A percentile compares a stretch with the other conserved stretches of the same genome.
Conservation (phyloP, 2,329 filamentous ascomycete species). For the Cytospora mali region DNA sequence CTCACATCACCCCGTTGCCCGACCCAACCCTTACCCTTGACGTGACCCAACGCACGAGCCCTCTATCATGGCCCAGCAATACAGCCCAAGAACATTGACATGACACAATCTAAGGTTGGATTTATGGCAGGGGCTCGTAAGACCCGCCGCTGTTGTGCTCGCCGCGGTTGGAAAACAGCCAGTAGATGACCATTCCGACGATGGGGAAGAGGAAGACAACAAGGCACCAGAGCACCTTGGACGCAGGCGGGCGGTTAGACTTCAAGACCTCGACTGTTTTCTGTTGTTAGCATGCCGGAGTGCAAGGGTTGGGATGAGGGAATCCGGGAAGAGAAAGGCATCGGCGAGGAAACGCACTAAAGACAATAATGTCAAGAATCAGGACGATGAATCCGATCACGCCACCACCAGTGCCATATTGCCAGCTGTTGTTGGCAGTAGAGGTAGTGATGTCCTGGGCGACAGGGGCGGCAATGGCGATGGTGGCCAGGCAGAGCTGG, state of each 20-base stretch:
- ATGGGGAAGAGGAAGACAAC: slow-evolving; percentile 68
- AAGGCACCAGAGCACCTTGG: slow-evolving; percentile 65
- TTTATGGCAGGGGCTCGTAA: slow-evolving; percentile 54
- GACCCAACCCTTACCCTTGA: background rate
- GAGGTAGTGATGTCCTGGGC: slow-evolving; percentile 42
- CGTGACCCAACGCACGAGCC: background rate
- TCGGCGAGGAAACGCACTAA: slow-evolving; percentile 50
- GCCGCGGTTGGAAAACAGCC: slow-evolving; percentile 63
- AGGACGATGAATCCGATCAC: slow-evolving; percentile 63
- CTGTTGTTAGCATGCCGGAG: slow-evolving; percentile 4
- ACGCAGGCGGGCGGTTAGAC: slow-evolving; percentile 58
- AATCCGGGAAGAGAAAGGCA: slow-evolving; percentile 1
- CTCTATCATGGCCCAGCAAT: background rate
- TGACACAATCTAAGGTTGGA: too few species aligned
- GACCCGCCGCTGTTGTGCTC: slow-evolving; percentile 54
- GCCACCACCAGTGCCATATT: slow-evolving; percentile 64
- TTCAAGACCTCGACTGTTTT: slow-evolving; percentile 63
- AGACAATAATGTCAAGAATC: slow-evolving; percentile 64
- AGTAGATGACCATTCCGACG: slow-evolving; percentile 64
- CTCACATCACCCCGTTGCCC: background rate
- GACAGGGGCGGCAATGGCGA: slow-evolving; percentile 53
- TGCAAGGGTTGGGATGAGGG: background rate
- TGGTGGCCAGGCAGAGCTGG: slow-evolving; percentile 54
- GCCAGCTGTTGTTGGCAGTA: slow-evolving; percentile 49
- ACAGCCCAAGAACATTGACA: background rate